Percentiles rank a stretch among this genome's conserved stretches.
phyloP scores from a whole-genome alignment of 2,329 filamentous ascomycete species.

The Epichloe amarillans region DNA sequence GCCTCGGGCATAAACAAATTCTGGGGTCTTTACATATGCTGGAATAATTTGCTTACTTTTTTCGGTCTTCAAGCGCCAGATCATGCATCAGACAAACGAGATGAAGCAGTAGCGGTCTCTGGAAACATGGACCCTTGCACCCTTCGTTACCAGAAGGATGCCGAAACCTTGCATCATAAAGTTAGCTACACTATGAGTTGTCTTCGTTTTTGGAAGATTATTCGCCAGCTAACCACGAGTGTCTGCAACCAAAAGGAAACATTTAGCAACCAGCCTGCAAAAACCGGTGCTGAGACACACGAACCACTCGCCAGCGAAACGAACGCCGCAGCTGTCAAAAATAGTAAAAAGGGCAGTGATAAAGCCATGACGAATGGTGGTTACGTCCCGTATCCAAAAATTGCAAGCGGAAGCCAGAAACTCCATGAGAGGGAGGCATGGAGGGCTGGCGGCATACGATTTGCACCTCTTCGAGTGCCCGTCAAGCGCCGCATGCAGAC shows the following conservation, averaged over 20 bases:
- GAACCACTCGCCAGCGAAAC: not conserved
- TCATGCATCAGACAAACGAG: not conserved
- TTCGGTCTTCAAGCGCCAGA: not conserved
- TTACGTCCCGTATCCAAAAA: slow-evolving; percentile 15
- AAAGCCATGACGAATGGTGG: slow-evolving; percentile 1
- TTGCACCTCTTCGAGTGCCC: slow-evolving; percentile 68
- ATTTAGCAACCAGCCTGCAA: not conserved
- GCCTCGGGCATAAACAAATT: too few relatives aligned
- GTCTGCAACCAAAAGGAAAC: not conserved
- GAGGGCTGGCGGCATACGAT: slow-evolving; percentile 51
- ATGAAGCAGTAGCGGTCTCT: too few relatives aligned
- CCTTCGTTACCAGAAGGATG: too few relatives aligned
- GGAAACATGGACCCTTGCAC: too few relatives aligned
- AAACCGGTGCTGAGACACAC: not conserved
- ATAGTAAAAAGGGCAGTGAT: not conserved
- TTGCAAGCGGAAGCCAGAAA: slow-evolving; percentile 10
- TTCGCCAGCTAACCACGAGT: not conserved
- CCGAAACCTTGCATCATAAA: not conserved
- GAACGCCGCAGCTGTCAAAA: not conserved
- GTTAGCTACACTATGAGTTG: not conserved
- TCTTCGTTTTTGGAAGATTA: not conserved
- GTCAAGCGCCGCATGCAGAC: slow-evolving; percentile 63
- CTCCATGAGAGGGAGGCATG: slow-evolving; percentile 18
- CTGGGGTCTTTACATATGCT: too few relatives aligned
- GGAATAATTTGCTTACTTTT: not conserved